Percentiles rank a stretch among this genome's conserved stretches.
Conservation (phyloP, 371 early-diverging fungal species). For the Mortierella sp. region DNA sequence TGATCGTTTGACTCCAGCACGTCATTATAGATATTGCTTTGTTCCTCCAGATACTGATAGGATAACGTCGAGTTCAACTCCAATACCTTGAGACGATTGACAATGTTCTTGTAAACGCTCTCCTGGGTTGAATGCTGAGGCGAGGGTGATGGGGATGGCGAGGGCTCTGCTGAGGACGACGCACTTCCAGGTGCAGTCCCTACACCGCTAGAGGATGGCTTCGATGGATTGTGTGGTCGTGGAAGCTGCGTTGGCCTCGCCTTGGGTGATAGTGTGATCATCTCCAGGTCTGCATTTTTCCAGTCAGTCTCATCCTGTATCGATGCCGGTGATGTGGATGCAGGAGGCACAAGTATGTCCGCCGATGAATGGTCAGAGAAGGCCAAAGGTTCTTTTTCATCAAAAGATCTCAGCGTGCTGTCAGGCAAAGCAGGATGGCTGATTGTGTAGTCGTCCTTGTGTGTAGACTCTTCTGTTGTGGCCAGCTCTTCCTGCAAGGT, state of each 20-base stretch:
- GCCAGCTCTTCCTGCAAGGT: conserved; percentile 5
- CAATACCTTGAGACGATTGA: conserved; percentile 81
- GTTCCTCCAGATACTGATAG: conserved; percentile 86
- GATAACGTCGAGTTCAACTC: conserved; percentile 85
- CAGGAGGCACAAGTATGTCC: conserved; percentile 13
- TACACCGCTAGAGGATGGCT: conserved; percentile 17
- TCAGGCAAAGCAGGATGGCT: conserved; percentile 1
- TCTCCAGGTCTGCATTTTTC: conserved; percentile 25
- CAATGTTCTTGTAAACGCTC: conserved; percentile 93
- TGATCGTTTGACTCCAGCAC: conserved; percentile 61
- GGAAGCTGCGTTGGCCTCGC: conserved; percentile 21
- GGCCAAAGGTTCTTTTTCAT: conserved; percentile 1
- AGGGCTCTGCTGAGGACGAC: conserved; percentile 13
- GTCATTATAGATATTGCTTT: conserved; percentile 80
- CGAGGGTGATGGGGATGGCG: conserved; percentile 19
- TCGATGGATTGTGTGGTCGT: conserved; percentile 16
- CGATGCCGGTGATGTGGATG: conserved; percentile 49
- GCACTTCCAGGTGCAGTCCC: conserved; percentile 22
- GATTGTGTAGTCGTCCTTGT: conserved; percentile 1
- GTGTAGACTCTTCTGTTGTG: not conserved
- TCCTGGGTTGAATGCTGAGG: conserved; percentile 56
- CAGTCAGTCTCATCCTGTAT: conserved; percentile 44
- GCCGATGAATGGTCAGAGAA: conserved; percentile 1
- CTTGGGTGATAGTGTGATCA: conserved; percentile 38
- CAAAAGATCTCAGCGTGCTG: conserved; percentile 5